Evolutionary conservation across 805 yeast species (phyloP), one percentile per base, ranked within the genome.

Genomic region (Wickerhamiella qilinensis): DNA sequence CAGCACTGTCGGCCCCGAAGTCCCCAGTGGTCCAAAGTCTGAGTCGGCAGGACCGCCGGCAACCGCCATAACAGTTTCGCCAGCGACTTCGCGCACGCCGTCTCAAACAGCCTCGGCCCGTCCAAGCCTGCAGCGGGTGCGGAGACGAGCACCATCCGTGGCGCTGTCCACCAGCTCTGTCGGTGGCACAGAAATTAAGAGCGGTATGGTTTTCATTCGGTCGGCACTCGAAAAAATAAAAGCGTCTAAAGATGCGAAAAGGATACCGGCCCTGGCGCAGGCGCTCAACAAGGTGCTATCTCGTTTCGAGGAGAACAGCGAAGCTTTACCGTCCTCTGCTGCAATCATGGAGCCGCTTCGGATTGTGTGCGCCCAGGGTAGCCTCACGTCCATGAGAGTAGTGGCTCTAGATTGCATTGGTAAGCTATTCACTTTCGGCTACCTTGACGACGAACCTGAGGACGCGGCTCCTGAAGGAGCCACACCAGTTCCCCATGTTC

Each of bases 371-470:
- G 49, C 57, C 18, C 84, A 83, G 49, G 67, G 77, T 11, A 62
- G 73, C 20, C 73, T 69, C 42, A 64, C 66, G 27, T 83, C 74
- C 12, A 67, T 82, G 33, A 79, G 80, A 48, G 67, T 77, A 15
- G 65, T 69, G 33, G 84, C 96, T 1, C 65, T 88, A 46, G 96
- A 88, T 54, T 71, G 88, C 45, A 69, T 91, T 41, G 81, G 93
- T 38, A 91, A 86, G 56, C 66, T 85, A 16, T 82, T 86, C 56
- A 80, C 93, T n/a, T 83, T 82, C 54, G 78, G 84, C 28, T 71
- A 77, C 38, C 78, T 86, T 51, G 81, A 54, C 30, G 57, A 55
- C 36, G 55, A 56, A 4, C 51, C 46, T 8, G 45, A 46, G 7
- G 52, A 56, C 20, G 53, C 49, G 15, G 54, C 51, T 16, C 55